Evolutionary conservation across 1,284 basidiomycete genomes (phyloP).

Genomic region (Ganoderma lingzhi): DNA sequence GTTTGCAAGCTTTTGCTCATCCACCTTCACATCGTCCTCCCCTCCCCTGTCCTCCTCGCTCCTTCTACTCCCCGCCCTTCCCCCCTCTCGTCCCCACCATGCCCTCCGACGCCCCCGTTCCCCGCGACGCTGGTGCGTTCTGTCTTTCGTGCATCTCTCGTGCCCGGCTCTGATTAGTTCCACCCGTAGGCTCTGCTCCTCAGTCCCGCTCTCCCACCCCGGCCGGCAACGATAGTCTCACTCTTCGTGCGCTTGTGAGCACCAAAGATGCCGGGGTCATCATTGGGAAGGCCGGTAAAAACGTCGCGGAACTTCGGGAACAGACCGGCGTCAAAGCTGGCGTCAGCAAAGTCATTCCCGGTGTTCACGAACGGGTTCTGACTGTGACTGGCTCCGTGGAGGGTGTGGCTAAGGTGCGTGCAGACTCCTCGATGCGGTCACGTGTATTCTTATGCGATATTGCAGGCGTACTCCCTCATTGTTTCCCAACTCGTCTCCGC

Average conservation of each 20-base stretch:
- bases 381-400: constrained; percentile 93
- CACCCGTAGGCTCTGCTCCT: constrained; percentile 47
- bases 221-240: constrained; percentile 67
- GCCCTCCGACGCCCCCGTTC: constrained; percentile 66
- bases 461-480: constrained; percentile 93
- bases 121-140: constrained; percentile 58
- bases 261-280: constrained; percentile 98
- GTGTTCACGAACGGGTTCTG: constrained; percentile 97
- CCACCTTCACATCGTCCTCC: constrained; percentile 45
- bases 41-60: constrained; percentile 44
- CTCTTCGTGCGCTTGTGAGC: constrained; percentile 91
- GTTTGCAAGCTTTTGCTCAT: constrained; percentile 33
- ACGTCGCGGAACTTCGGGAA: constrained; percentile 95
- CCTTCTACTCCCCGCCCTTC: constrained; percentile 39
- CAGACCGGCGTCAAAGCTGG: constrained; percentile 97
- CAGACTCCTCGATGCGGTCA: constrained; percentile 13
- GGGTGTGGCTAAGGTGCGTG: constrained; percentile 84
- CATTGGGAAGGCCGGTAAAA: constrained; percentile 96
- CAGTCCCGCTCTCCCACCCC: constrained; percentile 76
- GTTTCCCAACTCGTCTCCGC: constrained; percentile 89
- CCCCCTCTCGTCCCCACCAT: constrained; percentile 49
- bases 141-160: constrained; percentile 20
- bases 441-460: constrained; percentile 24
- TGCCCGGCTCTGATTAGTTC: constrained; percentile 18
- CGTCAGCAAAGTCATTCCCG: constrained; percentile 97